Evolutionary conservation across 2,329 filamentous ascomycete genomes (phyloP).

Genomic region (Trichoderma cornu-damae): DNA sequence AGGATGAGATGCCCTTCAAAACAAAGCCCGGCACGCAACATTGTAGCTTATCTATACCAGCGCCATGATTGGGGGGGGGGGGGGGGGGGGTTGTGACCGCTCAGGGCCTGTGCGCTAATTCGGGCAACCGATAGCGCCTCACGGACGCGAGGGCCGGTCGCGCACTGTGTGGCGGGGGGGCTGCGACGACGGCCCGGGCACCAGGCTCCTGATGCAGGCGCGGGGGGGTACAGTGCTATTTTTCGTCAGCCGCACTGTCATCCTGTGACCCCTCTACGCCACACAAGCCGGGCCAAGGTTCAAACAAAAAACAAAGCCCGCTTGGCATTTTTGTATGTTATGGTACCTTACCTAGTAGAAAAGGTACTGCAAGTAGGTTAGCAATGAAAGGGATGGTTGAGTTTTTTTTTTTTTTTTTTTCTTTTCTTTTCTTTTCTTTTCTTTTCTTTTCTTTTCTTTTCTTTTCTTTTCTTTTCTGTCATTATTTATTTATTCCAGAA

Average conservation of each 20-base stretch:
- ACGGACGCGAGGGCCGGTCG: too few species aligned
- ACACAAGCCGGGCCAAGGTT: constrained; percentile 2
- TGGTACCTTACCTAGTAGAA: too few species aligned
- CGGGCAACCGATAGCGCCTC: constrained; percentile 8
- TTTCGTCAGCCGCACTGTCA: constrained; percentile 12
- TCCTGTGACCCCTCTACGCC: constrained; percentile 15
- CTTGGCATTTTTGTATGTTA: too few species aligned
- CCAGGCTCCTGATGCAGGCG: neutral
- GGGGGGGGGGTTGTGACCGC: too few species aligned
- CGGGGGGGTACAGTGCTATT: neutral
- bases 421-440: too few species aligned
- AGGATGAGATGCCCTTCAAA: constrained; percentile 5
- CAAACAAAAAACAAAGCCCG: neutral
- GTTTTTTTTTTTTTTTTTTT: too few species aligned
- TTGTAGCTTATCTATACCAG: constrained; percentile 17
- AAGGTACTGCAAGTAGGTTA: too few species aligned
- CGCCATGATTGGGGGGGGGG: constrained; percentile 11
- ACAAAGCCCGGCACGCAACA: neutral
- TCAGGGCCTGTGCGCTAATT: constrained; percentile 10
- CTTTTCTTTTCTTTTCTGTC: too few species aligned
- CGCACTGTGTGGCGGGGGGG: neutral
- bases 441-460: too few species aligned
- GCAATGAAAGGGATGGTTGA: too few species aligned
- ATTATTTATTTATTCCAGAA: neutral
- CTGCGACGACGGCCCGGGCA: neutral